Evolutionary conservation across 805 yeast genomes (phyloP), one percentile per base, ranked within the genome.

Genomic region (Ogataea pignaliae): DNA sequence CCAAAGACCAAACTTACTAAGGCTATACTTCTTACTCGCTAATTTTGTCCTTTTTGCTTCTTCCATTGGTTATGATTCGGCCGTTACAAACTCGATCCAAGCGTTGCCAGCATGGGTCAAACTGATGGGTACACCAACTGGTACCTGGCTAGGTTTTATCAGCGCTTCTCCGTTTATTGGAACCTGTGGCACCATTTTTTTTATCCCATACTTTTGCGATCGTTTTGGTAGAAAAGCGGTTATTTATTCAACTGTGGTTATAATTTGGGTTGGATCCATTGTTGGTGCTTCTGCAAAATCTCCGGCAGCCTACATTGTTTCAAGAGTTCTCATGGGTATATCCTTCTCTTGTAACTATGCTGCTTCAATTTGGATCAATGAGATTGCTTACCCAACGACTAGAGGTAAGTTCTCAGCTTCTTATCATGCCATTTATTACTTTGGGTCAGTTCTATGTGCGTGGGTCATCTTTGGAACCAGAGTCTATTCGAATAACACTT

Each of bases 391-490:
- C 50, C 73, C 74, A 9, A 50, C 57, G 11, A 58, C 60, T 42
- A 55, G 67, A 51, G 55, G 55, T n/a, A 49, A 45, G 29, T 52
- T 56, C 39, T 60, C 68, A 40, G 60, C 68, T 15, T 61, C 62
- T 34, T 69, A 67, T 55, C 70, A 69, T 44, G 61, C 66, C 16
- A 66, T 69, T 40, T 70, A 71, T 70, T 68, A 70, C 47, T 55
- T 69, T 37, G 75, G 73, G n/a, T 71, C 73, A 8, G 54, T 67
- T 35, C 51, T 70, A 34, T 71, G 72, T 15, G 69, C 73, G 10
- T 68, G 72, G 72, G 66, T 66, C 35, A 66, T 72, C 8, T 70
- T 62, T 41, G 73, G 72, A 38, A 64, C 73, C 17, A 60, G 69
- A 43, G 47, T 50, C 33, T 44, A 60, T 34, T 29, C 45, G 5